Evolutionary conservation across 2,329 filamentous ascomycete species (phyloP).

Genomic region (Bretziella fagacearum): DNA sequence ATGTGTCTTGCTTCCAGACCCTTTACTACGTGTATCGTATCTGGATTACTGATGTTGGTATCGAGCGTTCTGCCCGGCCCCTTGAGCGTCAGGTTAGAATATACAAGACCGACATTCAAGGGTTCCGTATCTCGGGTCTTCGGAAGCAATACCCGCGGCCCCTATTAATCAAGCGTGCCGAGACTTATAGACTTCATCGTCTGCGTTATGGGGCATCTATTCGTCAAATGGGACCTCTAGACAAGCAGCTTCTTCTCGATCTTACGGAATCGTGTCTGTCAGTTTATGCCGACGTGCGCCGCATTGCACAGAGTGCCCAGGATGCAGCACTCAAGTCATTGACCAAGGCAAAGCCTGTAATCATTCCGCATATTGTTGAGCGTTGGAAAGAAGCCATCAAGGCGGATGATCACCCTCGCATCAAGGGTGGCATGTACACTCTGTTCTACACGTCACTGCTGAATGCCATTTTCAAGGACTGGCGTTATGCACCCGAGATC

Average conservation of each 20-base stretch:
- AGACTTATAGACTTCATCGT: conserved; percentile 89
- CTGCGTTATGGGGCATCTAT: conserved; percentile 84
- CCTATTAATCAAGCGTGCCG: conserved; percentile 78
- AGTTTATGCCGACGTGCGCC: conserved; percentile 85
- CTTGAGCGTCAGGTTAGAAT: conserved; percentile 74
- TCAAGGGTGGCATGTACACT: conserved; percentile 89
- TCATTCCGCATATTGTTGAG: conserved; percentile 74
- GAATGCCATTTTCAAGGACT: conserved; percentile 77
- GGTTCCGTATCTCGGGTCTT: conserved; percentile 87
- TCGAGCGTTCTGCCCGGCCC: conserved; percentile 86
- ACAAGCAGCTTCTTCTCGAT: conserved; percentile 70
- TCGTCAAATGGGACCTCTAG: conserved; percentile 74
- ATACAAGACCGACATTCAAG: conserved; percentile 69
- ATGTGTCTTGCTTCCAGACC: conserved; percentile 86
- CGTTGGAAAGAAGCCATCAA: conserved; percentile 64
- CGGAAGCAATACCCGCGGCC: conserved; percentile 86
- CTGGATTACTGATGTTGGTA: conserved; percentile 96
- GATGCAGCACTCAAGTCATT: conserved; percentile 88
- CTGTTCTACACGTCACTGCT: conserved; percentile 75
- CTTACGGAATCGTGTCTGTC: conserved; percentile 81
- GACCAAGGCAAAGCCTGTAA: conserved; percentile 69
- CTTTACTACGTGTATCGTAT: conserved; percentile 83
- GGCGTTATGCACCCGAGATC: conserved; percentile 83
- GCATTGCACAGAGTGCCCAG: conserved; percentile 77
- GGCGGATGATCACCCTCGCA: conserved; percentile 67